These are phyloP conservation scores for Anacardium occidentale DNA, from an alignment of 345 rosid genomes.

Conservation along the genomic window DNA sequence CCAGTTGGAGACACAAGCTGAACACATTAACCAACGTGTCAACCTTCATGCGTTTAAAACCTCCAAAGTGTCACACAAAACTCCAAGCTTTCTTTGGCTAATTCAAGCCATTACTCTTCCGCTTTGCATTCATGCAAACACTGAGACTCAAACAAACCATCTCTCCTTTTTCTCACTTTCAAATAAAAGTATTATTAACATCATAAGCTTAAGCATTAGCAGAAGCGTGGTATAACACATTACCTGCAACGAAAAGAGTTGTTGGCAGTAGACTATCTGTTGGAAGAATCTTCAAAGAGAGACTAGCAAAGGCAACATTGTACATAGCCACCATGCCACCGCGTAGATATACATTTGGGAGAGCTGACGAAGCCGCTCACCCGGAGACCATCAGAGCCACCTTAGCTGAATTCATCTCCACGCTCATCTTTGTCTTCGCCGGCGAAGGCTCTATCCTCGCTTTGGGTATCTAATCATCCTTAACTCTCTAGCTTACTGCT, in stretches of 20 bases:
- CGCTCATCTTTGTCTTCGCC: constrained; percentile 69
- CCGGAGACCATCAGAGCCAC: constrained; percentile 56
- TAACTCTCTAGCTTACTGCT: background rate
- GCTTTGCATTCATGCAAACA: constrained; percentile 37
- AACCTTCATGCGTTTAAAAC: constrained; percentile 7
- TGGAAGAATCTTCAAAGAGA: background rate
- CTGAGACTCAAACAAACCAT: background rate
- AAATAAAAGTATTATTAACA: too few species aligned
- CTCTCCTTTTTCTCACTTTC: background rate
- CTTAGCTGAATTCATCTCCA: constrained; percentile 68
- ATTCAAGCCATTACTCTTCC: constrained; percentile 24
- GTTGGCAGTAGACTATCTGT: background rate
- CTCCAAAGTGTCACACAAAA: constrained; percentile 38
- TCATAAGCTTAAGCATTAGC: background rate
- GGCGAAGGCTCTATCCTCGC: constrained; percentile 82
- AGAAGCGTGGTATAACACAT: background rate
- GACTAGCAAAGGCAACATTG: background rate
- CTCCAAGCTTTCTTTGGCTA: constrained; percentile 19
- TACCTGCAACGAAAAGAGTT: background rate
- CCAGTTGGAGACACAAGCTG: constrained; percentile 10
- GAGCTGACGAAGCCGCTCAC: constrained; percentile 50
- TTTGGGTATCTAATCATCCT: constrained; percentile 34
- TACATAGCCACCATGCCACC: constrained; percentile 25
- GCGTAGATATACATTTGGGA: constrained; percentile 42
- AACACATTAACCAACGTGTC: constrained; percentile 35